phyloP scores from a whole-genome alignment of 2,329 filamentous ascomycete species.

The Leptographium procerum region DNA sequence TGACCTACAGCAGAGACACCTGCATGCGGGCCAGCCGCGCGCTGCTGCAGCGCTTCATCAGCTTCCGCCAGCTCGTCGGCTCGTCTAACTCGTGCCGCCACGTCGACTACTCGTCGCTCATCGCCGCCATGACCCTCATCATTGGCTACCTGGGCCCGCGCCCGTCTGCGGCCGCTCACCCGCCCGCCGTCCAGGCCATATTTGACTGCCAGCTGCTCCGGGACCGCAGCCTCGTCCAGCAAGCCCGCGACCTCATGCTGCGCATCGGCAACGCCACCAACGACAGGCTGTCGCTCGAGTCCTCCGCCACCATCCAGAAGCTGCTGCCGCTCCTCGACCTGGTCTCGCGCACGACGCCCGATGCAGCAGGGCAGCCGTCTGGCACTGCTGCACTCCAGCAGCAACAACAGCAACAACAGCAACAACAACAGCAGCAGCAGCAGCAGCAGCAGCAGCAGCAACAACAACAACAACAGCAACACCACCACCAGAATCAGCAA shows the following conservation, averaged over 20 bases:
- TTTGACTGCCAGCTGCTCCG: conserved; percentile 16
- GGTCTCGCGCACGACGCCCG: conserved; percentile 5
- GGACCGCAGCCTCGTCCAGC: conserved; percentile 26
- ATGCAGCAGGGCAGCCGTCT: conserved; percentile 1
- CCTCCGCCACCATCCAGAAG: conserved; percentile 30
- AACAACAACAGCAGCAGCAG: conserved; percentile 5
- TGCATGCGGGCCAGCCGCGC: conserved; percentile 39
- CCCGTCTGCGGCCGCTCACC: neutral
- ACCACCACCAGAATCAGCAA: too few relatives aligned
- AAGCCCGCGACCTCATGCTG: conserved; percentile 25
- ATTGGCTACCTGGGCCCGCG: conserved; percentile 34
- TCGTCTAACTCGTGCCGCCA: conserved; percentile 32
- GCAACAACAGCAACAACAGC: conserved; percentile 6
- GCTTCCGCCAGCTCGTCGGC: conserved; percentile 30
- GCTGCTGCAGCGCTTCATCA: conserved; percentile 34
- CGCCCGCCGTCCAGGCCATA: conserved; percentile 3
- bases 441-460: conserved; percentile 6
- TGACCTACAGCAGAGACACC: conserved; percentile 31
- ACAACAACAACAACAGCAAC: too few relatives aligned
- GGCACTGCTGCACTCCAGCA: neutral
- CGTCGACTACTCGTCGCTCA: conserved; percentile 39
- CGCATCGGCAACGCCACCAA: conserved; percentile 25
- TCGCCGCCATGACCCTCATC: conserved; percentile 38
- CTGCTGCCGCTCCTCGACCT: conserved; percentile 30
- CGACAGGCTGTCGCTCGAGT: conserved; percentile 30